Evolutionary conservation across 495 filamentous ascomycete species (phyloP).

Genomic region (Xylaria nigripes): DNA sequence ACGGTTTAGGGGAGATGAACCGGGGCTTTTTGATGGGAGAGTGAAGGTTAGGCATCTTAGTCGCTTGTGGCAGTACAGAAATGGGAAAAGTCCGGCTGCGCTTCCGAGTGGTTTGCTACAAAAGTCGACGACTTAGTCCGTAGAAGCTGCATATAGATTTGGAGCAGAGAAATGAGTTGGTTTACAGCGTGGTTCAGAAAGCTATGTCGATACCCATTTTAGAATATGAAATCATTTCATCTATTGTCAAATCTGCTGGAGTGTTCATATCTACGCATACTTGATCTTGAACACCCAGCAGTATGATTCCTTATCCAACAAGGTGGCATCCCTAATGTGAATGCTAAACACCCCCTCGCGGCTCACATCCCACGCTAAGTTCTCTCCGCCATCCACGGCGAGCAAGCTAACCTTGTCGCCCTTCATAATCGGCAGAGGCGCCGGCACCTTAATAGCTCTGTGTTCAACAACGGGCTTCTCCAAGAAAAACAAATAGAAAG

Average conservation of each 20-base stretch:
- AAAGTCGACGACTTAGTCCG: slow-evolving; percentile 2
- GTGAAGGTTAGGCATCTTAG: slow-evolving; percentile 60
- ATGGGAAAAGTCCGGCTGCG: slow-evolving; percentile 51
- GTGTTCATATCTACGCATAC: slow-evolving; percentile 17
- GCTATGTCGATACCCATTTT: background rate
- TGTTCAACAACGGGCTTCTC: slow-evolving; percentile 26
- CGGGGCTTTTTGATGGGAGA: slow-evolving; percentile 14
- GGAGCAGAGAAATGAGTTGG: background rate
- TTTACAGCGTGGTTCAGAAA: background rate
- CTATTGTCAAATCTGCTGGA: background rate
- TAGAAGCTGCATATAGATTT: background rate
- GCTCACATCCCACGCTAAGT: slow-evolving; percentile 23
- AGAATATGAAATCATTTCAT: background rate
- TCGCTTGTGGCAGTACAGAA: slow-evolving; percentile 65
- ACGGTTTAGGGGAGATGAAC: slow-evolving; percentile 10
- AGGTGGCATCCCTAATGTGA: slow-evolving; percentile 19
- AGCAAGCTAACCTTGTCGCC: slow-evolving; percentile 41
- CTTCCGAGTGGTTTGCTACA: slow-evolving; percentile 15
- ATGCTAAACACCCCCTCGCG: slow-evolving; percentile 24
- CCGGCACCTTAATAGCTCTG: slow-evolving; percentile 30
- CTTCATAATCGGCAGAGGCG: slow-evolving; percentile 36
- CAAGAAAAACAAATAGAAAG: slow-evolving; percentile 45
- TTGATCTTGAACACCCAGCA: slow-evolving; percentile 46
- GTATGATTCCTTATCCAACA: slow-evolving; percentile 35
- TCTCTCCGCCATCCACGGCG: slow-evolving; percentile 32